Conservation (phyloP, 768 basidiomycete genomes). For the Lentinula boryana region DNA sequence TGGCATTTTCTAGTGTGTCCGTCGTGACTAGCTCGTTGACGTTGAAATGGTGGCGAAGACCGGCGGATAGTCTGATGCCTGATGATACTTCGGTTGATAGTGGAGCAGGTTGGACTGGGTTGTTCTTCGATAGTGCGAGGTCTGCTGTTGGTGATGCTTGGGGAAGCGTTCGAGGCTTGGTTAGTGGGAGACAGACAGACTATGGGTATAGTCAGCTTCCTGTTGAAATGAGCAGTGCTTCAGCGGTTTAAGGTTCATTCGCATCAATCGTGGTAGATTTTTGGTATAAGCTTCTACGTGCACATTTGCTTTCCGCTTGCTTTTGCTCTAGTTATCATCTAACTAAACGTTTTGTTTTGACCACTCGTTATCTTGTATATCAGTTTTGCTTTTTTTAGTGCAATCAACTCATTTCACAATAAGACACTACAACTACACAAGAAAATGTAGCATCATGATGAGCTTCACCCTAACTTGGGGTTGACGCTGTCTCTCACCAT, state of each 20-base stretch:
- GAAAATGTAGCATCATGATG: no score
- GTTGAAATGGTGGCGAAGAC: slow-evolving; percentile 80
- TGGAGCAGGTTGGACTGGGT: slow-evolving; percentile 35
- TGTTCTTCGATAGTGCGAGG: slow-evolving; percentile 41
- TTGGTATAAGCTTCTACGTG: not conserved
- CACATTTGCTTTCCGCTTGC: not conserved
- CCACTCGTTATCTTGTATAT: not conserved
- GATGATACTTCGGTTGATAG: slow-evolving; percentile 38
- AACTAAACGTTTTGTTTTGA: not conserved
- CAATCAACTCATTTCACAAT: not conserved
- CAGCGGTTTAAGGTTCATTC: not conserved
- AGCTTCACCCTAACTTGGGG: not conserved
- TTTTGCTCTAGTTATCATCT: not conserved
- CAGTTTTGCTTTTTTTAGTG: not conserved
- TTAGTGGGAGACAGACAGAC: slow-evolving; percentile 31
- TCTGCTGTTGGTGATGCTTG: slow-evolving; percentile 33
- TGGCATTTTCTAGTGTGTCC: slow-evolving; percentile 96
- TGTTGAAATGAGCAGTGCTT: slow-evolving; percentile 49
- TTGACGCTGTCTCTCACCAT: not conserved
- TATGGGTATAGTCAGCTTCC: slow-evolving; percentile 68
- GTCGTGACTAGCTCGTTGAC: slow-evolving; percentile 89
- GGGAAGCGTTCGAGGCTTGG: slow-evolving; percentile 32
- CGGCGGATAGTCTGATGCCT: slow-evolving; percentile 64
- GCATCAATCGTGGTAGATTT: not conserved
- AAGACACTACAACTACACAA: not conserved